These are phyloP conservation scores for Gelatoporia subvermispora DNA, from an alignment of 768 basidiomycete genomes.

Conservation along the genomic window DNA sequence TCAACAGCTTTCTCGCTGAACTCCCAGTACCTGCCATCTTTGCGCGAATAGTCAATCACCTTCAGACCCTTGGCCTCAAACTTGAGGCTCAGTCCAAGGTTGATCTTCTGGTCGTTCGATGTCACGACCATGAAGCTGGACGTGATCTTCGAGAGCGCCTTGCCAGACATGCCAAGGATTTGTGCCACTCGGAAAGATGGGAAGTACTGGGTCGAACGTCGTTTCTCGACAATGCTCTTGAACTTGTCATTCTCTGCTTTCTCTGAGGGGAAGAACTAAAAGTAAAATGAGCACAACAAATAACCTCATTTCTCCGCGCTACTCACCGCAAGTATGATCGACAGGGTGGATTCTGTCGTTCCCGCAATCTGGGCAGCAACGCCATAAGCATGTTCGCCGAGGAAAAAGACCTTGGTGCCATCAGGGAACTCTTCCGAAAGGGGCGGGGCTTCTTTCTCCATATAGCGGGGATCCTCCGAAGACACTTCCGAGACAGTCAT, in stretches of 20 bases:
- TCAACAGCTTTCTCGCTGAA: constrained; percentile 84
- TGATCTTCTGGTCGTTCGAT: constrained; percentile 72
- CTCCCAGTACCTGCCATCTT: constrained; percentile 85
- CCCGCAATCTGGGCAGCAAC: constrained; percentile 84
- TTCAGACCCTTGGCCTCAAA: constrained; percentile 93
- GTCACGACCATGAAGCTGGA: constrained; percentile 90
- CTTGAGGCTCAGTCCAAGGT: constrained; percentile 91
- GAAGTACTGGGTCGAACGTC: constrained; percentile 55
- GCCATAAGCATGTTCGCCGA: constrained; percentile 94
- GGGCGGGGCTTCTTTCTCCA: constrained; percentile 79
- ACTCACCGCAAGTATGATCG: constrained; percentile 82
- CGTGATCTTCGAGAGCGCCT: constrained; percentile 85
- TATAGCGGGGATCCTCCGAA: constrained; percentile 84
- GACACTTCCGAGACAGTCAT: constrained; percentile 74
- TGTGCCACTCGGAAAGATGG: constrained; percentile 79
- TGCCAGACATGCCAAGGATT: constrained; percentile 65
- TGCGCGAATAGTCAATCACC: constrained; percentile 87
- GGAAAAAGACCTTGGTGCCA: constrained; percentile 90
- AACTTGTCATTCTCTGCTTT: constrained; percentile 75
- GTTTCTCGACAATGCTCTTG: constrained; percentile 54
- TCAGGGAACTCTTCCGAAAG: constrained; percentile 86
- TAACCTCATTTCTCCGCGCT: no score
- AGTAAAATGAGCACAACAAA: background rate
- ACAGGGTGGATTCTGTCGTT: constrained; percentile 64
- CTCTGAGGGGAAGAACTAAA: constrained; percentile 84